These are phyloP conservation scores for Plenodomus lindquistii DNA, from an alignment of 2,329 filamentous ascomycete species.

Conservation along the genomic window DNA sequence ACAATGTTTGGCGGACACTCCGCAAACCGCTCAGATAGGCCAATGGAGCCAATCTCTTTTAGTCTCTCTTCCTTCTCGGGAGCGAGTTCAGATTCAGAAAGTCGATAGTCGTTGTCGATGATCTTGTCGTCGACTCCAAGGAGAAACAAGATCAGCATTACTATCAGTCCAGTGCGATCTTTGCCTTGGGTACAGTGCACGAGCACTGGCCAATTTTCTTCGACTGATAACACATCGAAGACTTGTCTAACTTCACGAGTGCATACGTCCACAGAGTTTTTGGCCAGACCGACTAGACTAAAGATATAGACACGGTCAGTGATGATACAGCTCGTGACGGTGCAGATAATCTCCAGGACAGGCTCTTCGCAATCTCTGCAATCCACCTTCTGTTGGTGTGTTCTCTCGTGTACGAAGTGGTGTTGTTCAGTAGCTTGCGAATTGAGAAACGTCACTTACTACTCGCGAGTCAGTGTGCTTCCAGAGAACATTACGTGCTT, in stretches of 20 bases:
- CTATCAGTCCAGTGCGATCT: slow-evolving; percentile 75
- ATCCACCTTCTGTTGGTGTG: no score
- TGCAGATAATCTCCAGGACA: background rate
- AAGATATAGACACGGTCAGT: background rate
- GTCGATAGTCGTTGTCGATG: slow-evolving; percentile 72
- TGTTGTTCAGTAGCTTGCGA: background rate
- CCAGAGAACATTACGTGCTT: background rate
- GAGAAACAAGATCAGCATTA: slow-evolving; percentile 69
- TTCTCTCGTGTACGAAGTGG: no score
- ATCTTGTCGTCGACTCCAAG: slow-evolving; percentile 60
- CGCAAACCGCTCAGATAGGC: slow-evolving; percentile 70
- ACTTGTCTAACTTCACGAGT: slow-evolving; percentile 62
- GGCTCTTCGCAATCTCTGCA: background rate
- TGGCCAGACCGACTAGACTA: slow-evolving; percentile 69
- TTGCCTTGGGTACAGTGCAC: slow-evolving; percentile 91
- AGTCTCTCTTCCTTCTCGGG: slow-evolving; percentile 66
- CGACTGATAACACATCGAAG: slow-evolving; percentile 55
- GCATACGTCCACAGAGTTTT: slow-evolving; percentile 71
- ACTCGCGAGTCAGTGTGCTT: background rate
- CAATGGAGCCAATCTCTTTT: slow-evolving; percentile 70
- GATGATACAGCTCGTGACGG: background rate
- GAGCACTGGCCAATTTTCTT: slow-evolving; percentile 64
- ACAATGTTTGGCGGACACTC: slow-evolving; percentile 68
- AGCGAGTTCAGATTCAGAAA: slow-evolving; percentile 64
- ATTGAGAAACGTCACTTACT: background rate